Conservation (phyloP, 345 rosid genomes). For the Hibiscus trionum region DNA sequence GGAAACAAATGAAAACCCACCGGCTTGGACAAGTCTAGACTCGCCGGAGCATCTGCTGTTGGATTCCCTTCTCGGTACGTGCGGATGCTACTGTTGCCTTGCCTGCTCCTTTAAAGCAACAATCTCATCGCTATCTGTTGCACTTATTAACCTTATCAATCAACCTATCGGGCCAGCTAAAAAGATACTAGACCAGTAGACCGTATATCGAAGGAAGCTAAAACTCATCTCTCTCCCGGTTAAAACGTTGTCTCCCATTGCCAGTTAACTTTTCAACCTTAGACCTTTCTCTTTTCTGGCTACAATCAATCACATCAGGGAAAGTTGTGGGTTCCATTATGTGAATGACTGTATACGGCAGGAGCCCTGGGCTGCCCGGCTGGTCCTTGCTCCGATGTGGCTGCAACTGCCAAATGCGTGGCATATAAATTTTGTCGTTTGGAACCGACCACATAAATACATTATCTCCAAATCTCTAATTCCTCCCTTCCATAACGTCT, state of each 20-base stretch:
- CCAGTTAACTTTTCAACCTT: background rate
- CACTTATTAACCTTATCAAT: background rate
- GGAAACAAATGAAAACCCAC: too few relatives aligned
- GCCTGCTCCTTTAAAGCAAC: background rate
- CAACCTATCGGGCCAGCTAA: background rate
- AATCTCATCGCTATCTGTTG: background rate
- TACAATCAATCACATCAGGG: conserved; percentile 4
- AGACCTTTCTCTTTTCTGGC: background rate
- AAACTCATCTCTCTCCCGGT: background rate
- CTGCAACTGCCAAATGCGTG: background rate
- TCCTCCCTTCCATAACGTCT: background rate
- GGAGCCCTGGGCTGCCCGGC: background rate
- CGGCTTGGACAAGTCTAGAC: too few relatives aligned
- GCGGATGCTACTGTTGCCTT: background rate
- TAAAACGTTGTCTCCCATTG: background rate
- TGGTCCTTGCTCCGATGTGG: background rate
- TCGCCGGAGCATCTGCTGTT: too few relatives aligned
- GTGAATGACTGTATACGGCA: background rate
- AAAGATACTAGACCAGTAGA: too few relatives aligned
- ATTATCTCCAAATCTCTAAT: conserved; percentile 10
- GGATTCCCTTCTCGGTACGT: too few relatives aligned
- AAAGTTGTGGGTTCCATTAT: background rate
- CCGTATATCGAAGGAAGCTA: background rate
- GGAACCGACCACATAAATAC: background rate
- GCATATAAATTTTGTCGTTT: background rate